These are phyloP conservation scores for Rosa rugosa DNA, from an alignment of 306 rosid genomes.

Conservation along the genomic window DNA sequence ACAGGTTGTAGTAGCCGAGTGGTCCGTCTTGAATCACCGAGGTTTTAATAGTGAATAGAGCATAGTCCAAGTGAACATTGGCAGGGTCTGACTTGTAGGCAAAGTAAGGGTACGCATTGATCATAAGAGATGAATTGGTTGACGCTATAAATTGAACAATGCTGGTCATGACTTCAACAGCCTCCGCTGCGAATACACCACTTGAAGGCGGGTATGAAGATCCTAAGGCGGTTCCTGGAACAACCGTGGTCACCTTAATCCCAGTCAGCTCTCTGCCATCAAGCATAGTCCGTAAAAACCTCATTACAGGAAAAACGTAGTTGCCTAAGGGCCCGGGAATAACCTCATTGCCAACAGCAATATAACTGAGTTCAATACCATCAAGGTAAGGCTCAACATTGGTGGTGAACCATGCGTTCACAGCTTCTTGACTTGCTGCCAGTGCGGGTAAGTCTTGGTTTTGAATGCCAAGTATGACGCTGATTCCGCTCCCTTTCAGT, in stretches of 20 bases:
- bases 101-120: constrained; percentile 42
- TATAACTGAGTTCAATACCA: constrained; percentile 18
- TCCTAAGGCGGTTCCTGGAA: constrained; percentile 2
- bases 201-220: constrained; percentile 30
- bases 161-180: background rate
- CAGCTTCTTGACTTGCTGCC: constrained; percentile 17
- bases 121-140: constrained; percentile 29
- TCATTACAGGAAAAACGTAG: constrained; percentile 25
- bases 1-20: constrained; percentile 24
- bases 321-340: constrained; percentile 15
- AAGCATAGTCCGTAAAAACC: constrained; percentile 12
- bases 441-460: constrained; percentile 18
- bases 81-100: constrained; percentile 32
- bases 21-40: constrained; percentile 9
- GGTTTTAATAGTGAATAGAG: background rate
- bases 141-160: constrained; percentile 22
- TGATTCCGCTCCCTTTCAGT: constrained; percentile 10
- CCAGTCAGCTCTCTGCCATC: background rate
- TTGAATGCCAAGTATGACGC: constrained; percentile 12
- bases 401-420: constrained; percentile 25
- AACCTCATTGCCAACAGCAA: constrained; percentile 31
- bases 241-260: constrained; percentile 33
- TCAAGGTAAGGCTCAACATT: constrained; percentile 21
- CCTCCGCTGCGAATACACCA: constrained; percentile 12
- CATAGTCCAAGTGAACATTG: constrained; percentile 18